These are phyloP conservation scores for Komagataella populi DNA, from an alignment of 805 yeast genomes.

Conservation along the genomic window DNA sequence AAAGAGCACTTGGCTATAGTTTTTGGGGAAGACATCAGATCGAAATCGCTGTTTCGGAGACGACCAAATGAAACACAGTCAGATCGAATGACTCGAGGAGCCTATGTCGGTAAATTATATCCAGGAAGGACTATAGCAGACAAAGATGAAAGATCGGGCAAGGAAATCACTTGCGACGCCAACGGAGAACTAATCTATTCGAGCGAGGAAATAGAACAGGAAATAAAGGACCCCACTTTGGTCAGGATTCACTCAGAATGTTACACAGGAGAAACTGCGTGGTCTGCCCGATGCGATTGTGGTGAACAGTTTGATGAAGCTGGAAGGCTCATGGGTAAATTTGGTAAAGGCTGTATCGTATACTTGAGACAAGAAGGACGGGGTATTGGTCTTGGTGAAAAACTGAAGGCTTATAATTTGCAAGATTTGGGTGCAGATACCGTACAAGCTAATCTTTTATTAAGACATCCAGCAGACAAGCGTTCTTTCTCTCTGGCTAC, in stretches of 20 bases:
- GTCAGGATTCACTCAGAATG: slow-evolving; percentile 95
- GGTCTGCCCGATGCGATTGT: slow-evolving; percentile 98
- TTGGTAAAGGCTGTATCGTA: slow-evolving; percentile 88
- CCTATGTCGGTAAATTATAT: slow-evolving; percentile 77
- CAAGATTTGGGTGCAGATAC: slow-evolving; percentile 99
- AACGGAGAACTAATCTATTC: slow-evolving; percentile 20
- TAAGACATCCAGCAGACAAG: slow-evolving; percentile 97
- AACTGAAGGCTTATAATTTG: slow-evolving; percentile 87
- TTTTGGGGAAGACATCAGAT: slow-evolving; percentile 84
- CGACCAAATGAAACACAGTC: slow-evolving; percentile 68
- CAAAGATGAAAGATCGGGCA: slow-evolving; percentile 28
- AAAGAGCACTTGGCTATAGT: slow-evolving; percentile 97
- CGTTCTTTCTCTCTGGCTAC: slow-evolving; percentile 90
- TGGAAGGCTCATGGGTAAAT: slow-evolving; percentile 78
- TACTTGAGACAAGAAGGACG: slow-evolving; percentile 96
- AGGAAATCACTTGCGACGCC: slow-evolving; percentile 25
- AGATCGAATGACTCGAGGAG: slow-evolving; percentile 97
- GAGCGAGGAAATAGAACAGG: slow-evolving; percentile 9
- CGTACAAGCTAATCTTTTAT: slow-evolving; percentile 83
- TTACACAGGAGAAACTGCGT: slow-evolving; percentile 97
- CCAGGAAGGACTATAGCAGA: slow-evolving; percentile 79
- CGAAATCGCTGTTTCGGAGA: slow-evolving; percentile 51
- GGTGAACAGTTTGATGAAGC: slow-evolving; percentile 99
- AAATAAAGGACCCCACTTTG: slow-evolving; percentile 33
- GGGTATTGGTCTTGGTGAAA: slow-evolving; percentile 97